A percentile compares a stretch with the other conserved stretches of the same genome.
Evolutionary conservation across 495 filamentous ascomycete genomes (phyloP).

Genomic region (Neurospora tetrasperma): DNA sequence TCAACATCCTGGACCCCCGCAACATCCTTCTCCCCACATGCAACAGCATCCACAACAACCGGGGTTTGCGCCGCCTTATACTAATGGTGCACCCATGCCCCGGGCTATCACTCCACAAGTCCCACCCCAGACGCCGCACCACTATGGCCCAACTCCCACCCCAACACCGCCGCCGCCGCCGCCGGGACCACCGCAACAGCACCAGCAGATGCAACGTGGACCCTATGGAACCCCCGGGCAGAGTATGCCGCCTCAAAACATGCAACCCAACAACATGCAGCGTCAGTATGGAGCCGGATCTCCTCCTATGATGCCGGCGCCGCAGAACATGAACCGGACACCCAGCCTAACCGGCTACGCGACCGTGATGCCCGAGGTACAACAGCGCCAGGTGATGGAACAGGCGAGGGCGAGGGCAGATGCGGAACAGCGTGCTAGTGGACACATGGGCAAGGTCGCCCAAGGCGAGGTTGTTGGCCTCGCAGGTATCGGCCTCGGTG

Average conservation of each 20-base stretch:
- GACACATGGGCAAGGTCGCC: constrained; percentile 25
- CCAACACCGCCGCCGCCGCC: constrained; percentile 23
- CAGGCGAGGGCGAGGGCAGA: constrained; percentile 36
- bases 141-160: constrained; percentile 21
- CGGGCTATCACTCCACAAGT: constrained; percentile 27
- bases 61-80: constrained; percentile 17
- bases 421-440: constrained; percentile 26
- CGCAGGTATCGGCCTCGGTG: constrained; percentile 29
- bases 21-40: constrained; percentile 12
- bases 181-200: constrained; percentile 19
- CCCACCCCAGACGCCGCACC: constrained; percentile 13
- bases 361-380: constrained; percentile 26
- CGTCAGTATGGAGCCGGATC: constrained; percentile 13
- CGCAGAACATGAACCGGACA: constrained; percentile 19
- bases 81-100: constrained; percentile 25
- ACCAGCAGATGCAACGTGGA: constrained; percentile 17
- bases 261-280: constrained; percentile 12
- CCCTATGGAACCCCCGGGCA: constrained; percentile 16
- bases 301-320: constrained; percentile 12
- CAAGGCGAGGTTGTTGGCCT: constrained; percentile 23
- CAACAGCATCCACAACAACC: constrained; percentile 12
- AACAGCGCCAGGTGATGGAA: constrained; percentile 32
- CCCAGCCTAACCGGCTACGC: constrained; percentile 23
- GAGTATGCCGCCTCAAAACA: constrained; percentile 18
- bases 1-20: constrained; percentile 18